A percentile compares a stretch with the other conserved stretches of the same genome.
phyloP scores from a whole-genome alignment of 2,329 filamentous ascomycete genomes.

The Thelonectria olida region DNA sequence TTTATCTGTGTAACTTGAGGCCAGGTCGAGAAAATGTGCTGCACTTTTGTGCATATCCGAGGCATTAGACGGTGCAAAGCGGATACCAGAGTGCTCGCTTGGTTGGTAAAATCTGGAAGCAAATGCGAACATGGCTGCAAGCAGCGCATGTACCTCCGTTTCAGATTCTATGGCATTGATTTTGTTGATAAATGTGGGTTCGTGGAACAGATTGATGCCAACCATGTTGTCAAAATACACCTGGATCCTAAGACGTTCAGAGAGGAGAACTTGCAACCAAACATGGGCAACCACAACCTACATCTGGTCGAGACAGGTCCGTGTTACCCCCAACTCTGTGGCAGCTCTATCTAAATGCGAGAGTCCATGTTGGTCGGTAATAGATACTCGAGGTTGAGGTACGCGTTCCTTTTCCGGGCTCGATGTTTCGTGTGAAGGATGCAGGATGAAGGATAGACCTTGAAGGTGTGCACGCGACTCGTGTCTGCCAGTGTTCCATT shows the following conservation, averaged over 20 bases:
- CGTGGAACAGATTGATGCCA: constrained; percentile 44
- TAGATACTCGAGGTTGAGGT: background rate
- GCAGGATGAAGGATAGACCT: constrained; percentile 10
- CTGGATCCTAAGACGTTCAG: constrained; percentile 18
- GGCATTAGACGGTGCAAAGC: background rate
- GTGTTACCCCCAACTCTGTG: background rate
- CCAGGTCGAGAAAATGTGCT: constrained; percentile 29
- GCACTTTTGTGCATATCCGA: background rate
- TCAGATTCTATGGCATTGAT: constrained; percentile 29
- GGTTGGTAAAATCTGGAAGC: constrained; percentile 30
- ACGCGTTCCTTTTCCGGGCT: background rate
- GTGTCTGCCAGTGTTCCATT: background rate
- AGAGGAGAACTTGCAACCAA: background rate
- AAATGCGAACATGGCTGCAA: constrained; percentile 45
- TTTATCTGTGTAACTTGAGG: constrained; percentile 39
- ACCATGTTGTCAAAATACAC: constrained; percentile 44
- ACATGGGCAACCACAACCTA: background rate
- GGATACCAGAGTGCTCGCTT: background rate
- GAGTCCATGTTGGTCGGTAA: background rate
- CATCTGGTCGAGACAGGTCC: background rate
- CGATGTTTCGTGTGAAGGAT: constrained; percentile 11
- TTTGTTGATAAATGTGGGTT: constrained; percentile 38
- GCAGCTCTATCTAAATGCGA: background rate
- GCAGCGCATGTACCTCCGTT: constrained; percentile 35
- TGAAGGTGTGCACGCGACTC: background rate